Evolutionary conservation across 192 early-diverging fungal genomes (phyloP).

Genomic region (Backusella sp.): DNA sequence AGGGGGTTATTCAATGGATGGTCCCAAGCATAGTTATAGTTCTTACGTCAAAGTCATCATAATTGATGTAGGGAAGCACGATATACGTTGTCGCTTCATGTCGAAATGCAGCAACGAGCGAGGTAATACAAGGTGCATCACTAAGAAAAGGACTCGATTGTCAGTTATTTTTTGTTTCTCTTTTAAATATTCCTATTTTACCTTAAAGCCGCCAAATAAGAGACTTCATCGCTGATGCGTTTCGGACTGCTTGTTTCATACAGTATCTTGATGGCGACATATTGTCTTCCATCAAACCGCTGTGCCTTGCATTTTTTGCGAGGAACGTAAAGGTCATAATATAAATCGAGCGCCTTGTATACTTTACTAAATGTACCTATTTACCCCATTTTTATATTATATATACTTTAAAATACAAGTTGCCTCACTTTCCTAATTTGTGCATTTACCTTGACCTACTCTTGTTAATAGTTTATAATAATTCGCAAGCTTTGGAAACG

Average conservation of each 20-base stretch:
- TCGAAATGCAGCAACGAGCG: constrained; percentile 77
- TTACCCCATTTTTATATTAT: not conserved
- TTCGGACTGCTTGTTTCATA: constrained; percentile 78
- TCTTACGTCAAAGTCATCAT: constrained; percentile 78
- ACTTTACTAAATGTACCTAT: constrained; percentile 90
- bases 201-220: constrained; percentile 68
- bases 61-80: constrained; percentile 81
- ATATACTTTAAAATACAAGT: not conserved
- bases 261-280: constrained; percentile 85
- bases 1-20: not conserved
- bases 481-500: constrained; percentile 52
- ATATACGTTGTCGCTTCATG: constrained; percentile 77
- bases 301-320: constrained; percentile 70
- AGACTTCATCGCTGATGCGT: constrained; percentile 81
- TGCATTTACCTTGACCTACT: constrained; percentile 68
- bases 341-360: constrained; percentile 85
- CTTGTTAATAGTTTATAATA: constrained; percentile 73
- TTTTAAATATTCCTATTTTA: too few species aligned
- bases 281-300: constrained; percentile 24
- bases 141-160: constrained; percentile 28
- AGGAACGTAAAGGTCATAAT: constrained; percentile 54
- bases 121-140: constrained; percentile 70
- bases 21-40: not conserved
- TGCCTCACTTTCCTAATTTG: not conserved
- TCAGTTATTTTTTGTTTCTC: too few species aligned